Conservation (phyloP, 805 yeast genomes). For the Candida andamanensis region DNA sequence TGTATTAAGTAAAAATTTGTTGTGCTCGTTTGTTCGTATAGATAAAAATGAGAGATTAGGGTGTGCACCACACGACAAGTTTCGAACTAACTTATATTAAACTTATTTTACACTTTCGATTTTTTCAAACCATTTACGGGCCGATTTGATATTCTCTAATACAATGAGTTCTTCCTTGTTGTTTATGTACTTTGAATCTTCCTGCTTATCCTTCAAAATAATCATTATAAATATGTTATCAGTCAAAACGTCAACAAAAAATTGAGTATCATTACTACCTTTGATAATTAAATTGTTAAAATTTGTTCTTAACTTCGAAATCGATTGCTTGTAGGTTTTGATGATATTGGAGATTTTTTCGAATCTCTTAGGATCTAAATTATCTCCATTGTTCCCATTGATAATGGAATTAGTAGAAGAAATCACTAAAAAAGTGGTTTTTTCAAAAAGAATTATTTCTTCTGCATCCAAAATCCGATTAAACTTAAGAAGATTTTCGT, state of each 20-base stretch:
- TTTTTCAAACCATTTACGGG: constrained; percentile 49
- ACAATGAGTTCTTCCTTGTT: constrained; percentile 41
- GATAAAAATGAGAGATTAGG: background rate
- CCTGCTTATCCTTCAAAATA: constrained; percentile 42
- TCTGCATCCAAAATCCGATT: constrained; percentile 75
- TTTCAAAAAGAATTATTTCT: constrained; percentile 87
- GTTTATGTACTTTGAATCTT: constrained; percentile 15
- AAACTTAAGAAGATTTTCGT: constrained; percentile 67
- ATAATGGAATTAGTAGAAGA: constrained; percentile 50
- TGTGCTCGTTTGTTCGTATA: no score
- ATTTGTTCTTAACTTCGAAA: constrained; percentile 79
- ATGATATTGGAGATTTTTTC: constrained; percentile 92
- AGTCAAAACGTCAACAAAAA: constrained; percentile 51
- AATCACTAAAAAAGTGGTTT: constrained; percentile 83
- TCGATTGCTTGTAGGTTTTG: constrained; percentile 90
- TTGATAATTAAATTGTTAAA: constrained; percentile 71
- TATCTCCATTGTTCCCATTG: constrained; percentile 17
- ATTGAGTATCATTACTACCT: constrained; percentile 45
- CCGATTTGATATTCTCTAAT: constrained; percentile 53
- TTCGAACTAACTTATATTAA: background rate
- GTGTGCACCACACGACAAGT: no score
- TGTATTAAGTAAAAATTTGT: background rate
- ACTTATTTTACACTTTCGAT: constrained; percentile 24
- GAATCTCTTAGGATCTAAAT: constrained; percentile 83
- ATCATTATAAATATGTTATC: constrained; percentile 60